Evolutionary conservation across 148 eudicot genomes (phyloP).

Genomic region (Nepenthes mirabilis): DNA sequence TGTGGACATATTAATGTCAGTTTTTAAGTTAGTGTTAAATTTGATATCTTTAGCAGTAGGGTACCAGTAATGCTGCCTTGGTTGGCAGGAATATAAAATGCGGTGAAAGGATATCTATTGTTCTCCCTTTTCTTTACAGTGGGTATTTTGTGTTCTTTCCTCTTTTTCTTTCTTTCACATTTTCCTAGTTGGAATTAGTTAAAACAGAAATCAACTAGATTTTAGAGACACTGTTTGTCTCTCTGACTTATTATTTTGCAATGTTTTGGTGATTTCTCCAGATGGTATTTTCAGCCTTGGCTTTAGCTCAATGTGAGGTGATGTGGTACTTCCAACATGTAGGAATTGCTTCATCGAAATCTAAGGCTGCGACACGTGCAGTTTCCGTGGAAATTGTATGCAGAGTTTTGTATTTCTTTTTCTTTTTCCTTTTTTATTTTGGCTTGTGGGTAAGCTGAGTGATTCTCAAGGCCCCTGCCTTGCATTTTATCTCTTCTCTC

Average conservation of each 20-base stretch:
- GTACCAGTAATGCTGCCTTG: too few species aligned
- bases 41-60: too few species aligned
- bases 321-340: conserved; percentile 98
- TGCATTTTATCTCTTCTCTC: conserved; percentile 1
- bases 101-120: too few species aligned
- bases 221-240: neutral
- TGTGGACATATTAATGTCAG: too few species aligned
- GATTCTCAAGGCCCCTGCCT: conserved; percentile 1
- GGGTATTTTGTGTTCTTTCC: too few species aligned
- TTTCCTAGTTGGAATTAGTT: too few species aligned
- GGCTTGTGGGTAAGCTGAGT: conserved; percentile 1
- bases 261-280: conserved; percentile 11
- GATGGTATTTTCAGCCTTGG: conserved; percentile 99
- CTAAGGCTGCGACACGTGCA: conserved; percentile 52
- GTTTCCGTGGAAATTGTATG: conserved; percentile 78
- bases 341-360: conserved; percentile 74
- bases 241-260: neutral
- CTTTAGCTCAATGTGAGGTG: conserved; percentile 93
- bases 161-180: too few species aligned
- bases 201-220: too few species aligned
- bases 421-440: neutral
- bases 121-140: too few species aligned
- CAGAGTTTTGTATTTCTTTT: conserved; percentile 2
- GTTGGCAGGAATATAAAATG: too few species aligned
- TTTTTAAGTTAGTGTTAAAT: too few species aligned